Conservation (phyloP, 2,329 filamentous ascomycete species). For the Arthrobotrys conoides region DNA sequence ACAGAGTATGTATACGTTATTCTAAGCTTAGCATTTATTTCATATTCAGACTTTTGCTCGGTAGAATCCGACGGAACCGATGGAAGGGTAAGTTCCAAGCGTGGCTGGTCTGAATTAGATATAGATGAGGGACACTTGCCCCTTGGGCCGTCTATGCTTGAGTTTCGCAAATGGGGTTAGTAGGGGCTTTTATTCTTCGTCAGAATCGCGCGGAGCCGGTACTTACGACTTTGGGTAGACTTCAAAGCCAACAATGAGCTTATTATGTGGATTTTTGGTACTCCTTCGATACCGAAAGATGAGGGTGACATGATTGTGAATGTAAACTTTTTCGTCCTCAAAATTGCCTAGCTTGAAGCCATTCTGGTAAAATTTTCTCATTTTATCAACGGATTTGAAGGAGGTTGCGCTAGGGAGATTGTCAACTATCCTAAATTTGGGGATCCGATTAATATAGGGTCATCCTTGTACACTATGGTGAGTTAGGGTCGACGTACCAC, state of each 20-base stretch:
- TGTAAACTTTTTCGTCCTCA: conserved; percentile 74
- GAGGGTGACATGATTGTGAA: conserved; percentile 91
- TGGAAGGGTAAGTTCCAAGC: conserved; percentile 77
- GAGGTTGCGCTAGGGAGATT: conserved; percentile 90
- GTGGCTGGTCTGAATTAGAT: conserved; percentile 55
- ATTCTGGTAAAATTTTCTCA: conserved; percentile 86
- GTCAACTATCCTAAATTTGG: conserved; percentile 77
- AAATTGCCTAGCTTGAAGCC: conserved; percentile 90
- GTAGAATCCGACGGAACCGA: conserved; percentile 71
- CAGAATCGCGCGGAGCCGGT: not conserved
- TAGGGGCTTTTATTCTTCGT: too few relatives aligned
- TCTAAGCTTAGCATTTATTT: conserved; percentile 76
- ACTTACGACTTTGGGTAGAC: conserved; percentile 79
- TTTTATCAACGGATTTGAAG: conserved; percentile 88
- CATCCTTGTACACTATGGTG: not conserved
- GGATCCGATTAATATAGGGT: conserved; percentile 26
- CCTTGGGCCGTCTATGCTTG: conserved; percentile 75
- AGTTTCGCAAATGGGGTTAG: not conserved
- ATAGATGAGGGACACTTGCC: conserved; percentile 73
- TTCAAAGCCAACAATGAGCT: conserved; percentile 89
- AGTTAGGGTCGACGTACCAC: conserved; percentile 71
- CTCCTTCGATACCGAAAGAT: conserved; percentile 83
- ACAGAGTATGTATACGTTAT: conserved; percentile 92
- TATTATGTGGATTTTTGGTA: conserved; percentile 77
- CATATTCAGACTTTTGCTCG: conserved; percentile 63